Base-by-base conservation (phyloP, 2,329 filamentous ascomycete species). In the Hypoxylon rubiginosum region DNA sequence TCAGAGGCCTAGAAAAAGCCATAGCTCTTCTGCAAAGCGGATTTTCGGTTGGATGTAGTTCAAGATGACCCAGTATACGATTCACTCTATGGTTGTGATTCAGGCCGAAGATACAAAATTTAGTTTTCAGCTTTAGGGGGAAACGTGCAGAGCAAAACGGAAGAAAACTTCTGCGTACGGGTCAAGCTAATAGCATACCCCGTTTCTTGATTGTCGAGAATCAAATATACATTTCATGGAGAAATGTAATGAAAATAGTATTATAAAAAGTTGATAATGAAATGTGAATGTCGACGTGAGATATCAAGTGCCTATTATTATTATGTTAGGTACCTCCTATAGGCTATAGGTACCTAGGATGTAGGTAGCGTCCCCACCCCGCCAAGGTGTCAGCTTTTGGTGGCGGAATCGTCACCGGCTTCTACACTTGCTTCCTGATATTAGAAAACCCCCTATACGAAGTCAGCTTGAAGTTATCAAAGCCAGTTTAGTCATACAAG, bases 331-430 rank as follows among this genome's bases (percentile, higher is more conserved):
- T n/a, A n/a, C n/a, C n/a, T n/a, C n/a, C n/a, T n/a, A n/a, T n/a
- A n/a, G n/a, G n/a, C n/a, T n/a, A n/a, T n/a, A n/a, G n/a, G n/a
- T n/a, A n/a, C n/a, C n/a, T n/a, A n/a, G n/a, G n/a, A n/a, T n/a
- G n/a, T n/a, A n/a, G 28, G 3, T 17, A 61, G 11, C n/a, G 60
- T 64, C 64, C 19, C 64, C 66, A 66, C 63, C 58, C 36, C 39
- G 50, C 60, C 60, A 58, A 66, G 57, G 49, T 66, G 55, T 63
- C 62, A 62, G 53, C 50, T 62, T 34, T 55, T 34, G 45, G 50
- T 36, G 45, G 65, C 41, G 55, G 13, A 13, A 56, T 58, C 26
- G 26, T 46, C 43, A 49, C 28, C 46, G 24, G 13, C 21, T 54
- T 57, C 13, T 21, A 39, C 32, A 21, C 34, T 24, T 17, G n/a